Percentiles rank a stretch among this genome's conserved stretches.
Evolutionary conservation across 2,329 filamentous ascomycete species (phyloP).

Genomic region (Pezicula radicicola): DNA sequence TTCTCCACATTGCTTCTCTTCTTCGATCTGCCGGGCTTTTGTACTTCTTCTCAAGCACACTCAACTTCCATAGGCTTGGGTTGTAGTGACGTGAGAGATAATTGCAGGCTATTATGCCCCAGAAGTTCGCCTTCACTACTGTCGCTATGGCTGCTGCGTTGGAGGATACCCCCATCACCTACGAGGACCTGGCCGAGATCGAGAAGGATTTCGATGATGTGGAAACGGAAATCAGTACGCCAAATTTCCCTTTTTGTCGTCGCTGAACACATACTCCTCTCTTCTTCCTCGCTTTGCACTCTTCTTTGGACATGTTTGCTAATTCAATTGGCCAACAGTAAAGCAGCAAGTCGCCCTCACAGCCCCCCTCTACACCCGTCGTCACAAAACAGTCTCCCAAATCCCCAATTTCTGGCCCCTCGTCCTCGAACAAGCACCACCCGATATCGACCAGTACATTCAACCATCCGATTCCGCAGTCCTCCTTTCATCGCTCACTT

Average conservation of each 20-base stretch:
- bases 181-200: constrained; percentile 75
- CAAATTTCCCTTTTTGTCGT: not conserved
- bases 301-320: constrained; percentile 4
- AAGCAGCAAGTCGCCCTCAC: constrained; percentile 69
- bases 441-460: constrained; percentile 85
- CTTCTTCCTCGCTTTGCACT: too few relatives aligned
- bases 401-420: constrained; percentile 94
- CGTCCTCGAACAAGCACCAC: constrained; percentile 82
- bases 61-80: too few relatives aligned
- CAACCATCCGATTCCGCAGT: constrained; percentile 75
- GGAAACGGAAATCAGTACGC: constrained; percentile 77
- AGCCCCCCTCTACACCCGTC: constrained; percentile 72
- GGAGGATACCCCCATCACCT: constrained; percentile 50
- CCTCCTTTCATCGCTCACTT: constrained; percentile 65
- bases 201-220: constrained; percentile 82
- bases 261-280: not conserved
- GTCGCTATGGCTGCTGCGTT: constrained; percentile 30
- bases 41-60: too few relatives aligned
- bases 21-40: too few relatives aligned
- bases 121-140: constrained; percentile 24
- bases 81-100: too few relatives aligned
- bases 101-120: constrained; percentile 13
- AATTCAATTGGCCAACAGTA: constrained; percentile 44
- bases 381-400: constrained; percentile 64
- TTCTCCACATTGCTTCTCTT: too few relatives aligned